Conservation (phyloP, 805 yeast genomes). For the Phaffomyces antillensis region DNA sequence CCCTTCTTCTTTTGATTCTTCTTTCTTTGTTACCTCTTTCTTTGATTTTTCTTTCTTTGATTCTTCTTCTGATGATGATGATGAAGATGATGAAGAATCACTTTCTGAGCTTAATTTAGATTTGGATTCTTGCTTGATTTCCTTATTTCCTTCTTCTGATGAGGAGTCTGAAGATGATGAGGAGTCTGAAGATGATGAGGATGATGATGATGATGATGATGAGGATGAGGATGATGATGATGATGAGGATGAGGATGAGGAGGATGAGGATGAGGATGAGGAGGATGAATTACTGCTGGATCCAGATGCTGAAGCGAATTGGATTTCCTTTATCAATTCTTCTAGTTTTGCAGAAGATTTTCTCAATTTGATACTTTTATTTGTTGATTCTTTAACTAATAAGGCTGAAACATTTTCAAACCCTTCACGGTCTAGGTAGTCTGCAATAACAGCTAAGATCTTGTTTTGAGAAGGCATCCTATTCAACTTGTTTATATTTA, state of each 20-base stretch:
- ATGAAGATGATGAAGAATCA: constrained; percentile 10
- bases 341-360: constrained; percentile 8
- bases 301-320: constrained; percentile 1
- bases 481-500: neutral
- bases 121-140: neutral
- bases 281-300: neutral
- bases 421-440: constrained; percentile 18
- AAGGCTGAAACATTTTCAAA: constrained; percentile 11
- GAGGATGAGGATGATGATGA: constrained; percentile 12
- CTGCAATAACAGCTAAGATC: constrained; percentile 16
- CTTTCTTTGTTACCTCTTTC: neutral
- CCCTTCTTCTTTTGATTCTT: no score
- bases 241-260: neutral
- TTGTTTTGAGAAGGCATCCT: constrained; percentile 18
- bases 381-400: constrained; percentile 14
- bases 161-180: constrained; percentile 14
- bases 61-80: constrained; percentile 6
- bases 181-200: constrained; percentile 10
- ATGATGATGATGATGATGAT: constrained; percentile 6
- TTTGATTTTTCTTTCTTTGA: no score
- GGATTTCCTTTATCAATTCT: neutral
- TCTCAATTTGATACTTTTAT: constrained; percentile 12
- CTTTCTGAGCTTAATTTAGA: constrained; percentile 13
- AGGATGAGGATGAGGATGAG: constrained; percentile 3
- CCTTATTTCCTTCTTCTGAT: neutral